Evolutionary conservation across 345 rosid species (phyloP), one percentile per base, ranked within the genome.

Genomic region (Aquilaria yunnanensis): DNA sequence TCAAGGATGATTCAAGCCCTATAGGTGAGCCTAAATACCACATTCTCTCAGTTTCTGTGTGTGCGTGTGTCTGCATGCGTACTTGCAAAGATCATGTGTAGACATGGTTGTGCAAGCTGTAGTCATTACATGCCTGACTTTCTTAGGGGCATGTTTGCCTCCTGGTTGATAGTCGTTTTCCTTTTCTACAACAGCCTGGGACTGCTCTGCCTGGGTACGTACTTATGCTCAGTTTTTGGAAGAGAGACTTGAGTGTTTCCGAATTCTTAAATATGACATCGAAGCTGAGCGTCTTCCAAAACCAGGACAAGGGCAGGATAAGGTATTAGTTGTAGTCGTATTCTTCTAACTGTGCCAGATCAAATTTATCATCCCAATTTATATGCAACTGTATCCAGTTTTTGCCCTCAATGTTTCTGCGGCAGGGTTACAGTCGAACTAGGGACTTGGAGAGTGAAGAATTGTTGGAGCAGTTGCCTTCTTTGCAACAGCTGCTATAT

Each of bases 131-230:
- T 54, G 30, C 30, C 33, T 34, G 29, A 23, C 11, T 9, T 12
- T 53, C 12, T 68, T 14, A 30, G 49, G 54, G n/a, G 43, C 43
- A 32, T 48, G 33, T 46, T 52, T 59, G 16, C 47, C 9, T 1
- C 43, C 5, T 37, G 65, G 56, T 63, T 5, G 54, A 10, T 34
- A 45, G 29, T 57, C 64, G 37, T 59, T 70, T 12, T 76, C 6
- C 31, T 55, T 3, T 34, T 67, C 33, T 12, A 13, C 67, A 53
- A n/a, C 79, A 91, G 97, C 97, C 57, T 88, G 93, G 96, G 93
- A 91, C 75, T 91, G 91, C 76, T 90, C 97, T 49, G 85, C 83
- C 33, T 91, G 97, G 96, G 97, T 84, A 14, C 96, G 97, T 46
- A 70, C 89, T 32, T 91, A 91, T 81, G 96, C 91, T 10, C 73